These are phyloP conservation scores for Arthrobotrys iridis DNA, from an alignment of 2,329 filamentous ascomycete species.

Conservation along the genomic window DNA sequence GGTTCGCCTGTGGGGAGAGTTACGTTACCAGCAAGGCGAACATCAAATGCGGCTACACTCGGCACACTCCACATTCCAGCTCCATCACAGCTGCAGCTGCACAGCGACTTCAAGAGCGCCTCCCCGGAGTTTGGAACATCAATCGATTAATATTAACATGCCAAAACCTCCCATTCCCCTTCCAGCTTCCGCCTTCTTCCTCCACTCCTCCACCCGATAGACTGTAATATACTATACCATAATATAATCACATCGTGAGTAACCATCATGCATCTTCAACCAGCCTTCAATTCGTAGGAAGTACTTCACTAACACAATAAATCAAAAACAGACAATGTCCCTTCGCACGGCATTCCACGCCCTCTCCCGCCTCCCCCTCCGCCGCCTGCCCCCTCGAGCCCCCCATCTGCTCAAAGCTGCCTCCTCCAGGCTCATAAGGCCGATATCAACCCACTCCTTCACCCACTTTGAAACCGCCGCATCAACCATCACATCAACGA, in stretches of 20 bases:
- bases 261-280: neutral
- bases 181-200: neutral
- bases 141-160: too few species aligned
- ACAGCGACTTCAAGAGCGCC: slow-evolving; percentile 15
- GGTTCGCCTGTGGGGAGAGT: slow-evolving; percentile 15
- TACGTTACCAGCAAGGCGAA: neutral
- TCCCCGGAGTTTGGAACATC: slow-evolving; percentile 1
- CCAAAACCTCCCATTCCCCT: neutral
- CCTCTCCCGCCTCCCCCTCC: neutral
- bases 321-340: slow-evolving; percentile 9
- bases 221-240: too few species aligned
- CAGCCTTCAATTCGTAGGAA: neutral
- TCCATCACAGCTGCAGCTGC: neutral
- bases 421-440: slow-evolving; percentile 18
- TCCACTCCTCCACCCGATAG: neutral
- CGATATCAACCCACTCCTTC: slow-evolving; percentile 79
- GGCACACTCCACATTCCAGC: slow-evolving; percentile 33
- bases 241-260: neutral
- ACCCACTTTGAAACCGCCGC: slow-evolving; percentile 83
- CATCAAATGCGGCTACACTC: slow-evolving; percentile 41
- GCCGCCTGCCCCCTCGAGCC: neutral
- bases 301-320: too few species aligned
- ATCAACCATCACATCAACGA: slow-evolving; percentile 77
- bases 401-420: too few species aligned
- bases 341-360: slow-evolving; percentile 27